These are phyloP conservation scores for Cladosporium cucumerinum DNA, from an alignment of 2,329 filamentous ascomycete genomes.

Conservation along the genomic window DNA sequence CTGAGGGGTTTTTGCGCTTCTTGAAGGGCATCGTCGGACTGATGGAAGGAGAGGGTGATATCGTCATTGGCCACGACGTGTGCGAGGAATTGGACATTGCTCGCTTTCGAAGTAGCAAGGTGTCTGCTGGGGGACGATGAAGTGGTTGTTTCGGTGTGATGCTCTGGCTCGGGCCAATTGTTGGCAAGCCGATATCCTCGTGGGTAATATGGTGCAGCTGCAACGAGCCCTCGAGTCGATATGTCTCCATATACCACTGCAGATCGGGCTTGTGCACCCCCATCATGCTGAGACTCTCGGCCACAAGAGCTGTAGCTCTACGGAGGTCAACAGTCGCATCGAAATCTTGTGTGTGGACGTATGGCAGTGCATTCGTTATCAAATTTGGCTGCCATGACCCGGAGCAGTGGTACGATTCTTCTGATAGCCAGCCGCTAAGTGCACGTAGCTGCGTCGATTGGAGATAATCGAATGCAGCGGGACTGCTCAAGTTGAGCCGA, in stretches of 20 bases:
- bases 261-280: background rate
- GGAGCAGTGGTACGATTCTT: background rate
- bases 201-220: background rate
- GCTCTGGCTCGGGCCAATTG: too few relatives aligned
- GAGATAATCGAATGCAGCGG: background rate
- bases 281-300: background rate
- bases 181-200: background rate
- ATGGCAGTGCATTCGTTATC: background rate
- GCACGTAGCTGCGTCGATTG: background rate
- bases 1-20: background rate
- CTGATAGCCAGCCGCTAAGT: background rate
- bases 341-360: conserved; percentile 1
- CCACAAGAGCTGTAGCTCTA: background rate
- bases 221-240: background rate
- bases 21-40: background rate
- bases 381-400: background rate
- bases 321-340: background rate
- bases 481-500: background rate
- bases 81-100: background rate
- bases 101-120: background rate
- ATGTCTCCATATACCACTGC: background rate
- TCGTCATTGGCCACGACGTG: background rate
- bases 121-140: background rate
- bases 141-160: background rate
- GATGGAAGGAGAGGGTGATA: background rate